Evolutionary conservation across 78 protist genomes (phyloP).

Genomic region (Speleostelium caveatum): DNA sequence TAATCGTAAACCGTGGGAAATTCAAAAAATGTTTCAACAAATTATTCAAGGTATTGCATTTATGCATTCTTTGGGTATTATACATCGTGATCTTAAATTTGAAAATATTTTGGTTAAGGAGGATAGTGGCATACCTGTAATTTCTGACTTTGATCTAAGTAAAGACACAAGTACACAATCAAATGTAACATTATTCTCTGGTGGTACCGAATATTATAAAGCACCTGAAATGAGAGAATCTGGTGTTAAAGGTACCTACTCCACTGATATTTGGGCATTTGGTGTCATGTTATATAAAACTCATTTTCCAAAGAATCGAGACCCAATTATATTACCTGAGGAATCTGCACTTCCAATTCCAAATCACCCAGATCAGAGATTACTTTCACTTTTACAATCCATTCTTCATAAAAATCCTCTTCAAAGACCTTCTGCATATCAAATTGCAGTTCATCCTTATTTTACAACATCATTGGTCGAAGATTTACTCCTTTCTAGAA

Average conservation of each 20-base stretch:
- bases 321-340: constrained; percentile 11
- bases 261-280: constrained; percentile 75
- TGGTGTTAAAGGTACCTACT: constrained; percentile 3
- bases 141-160: constrained; percentile 39
- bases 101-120: constrained; percentile 63
- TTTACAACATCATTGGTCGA: constrained; percentile 59
- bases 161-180: neutral
- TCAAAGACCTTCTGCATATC: constrained; percentile 46
- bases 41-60: constrained; percentile 85
- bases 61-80: constrained; percentile 88
- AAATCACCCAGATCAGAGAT: constrained; percentile 14
- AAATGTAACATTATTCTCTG: constrained; percentile 12
- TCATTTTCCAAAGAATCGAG: constrained; percentile 9
- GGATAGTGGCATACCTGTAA: constrained; percentile 46
- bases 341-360: constrained; percentile 1
- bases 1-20: constrained; percentile 54
- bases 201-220: constrained; percentile 55
- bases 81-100: constrained; percentile 89
- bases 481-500: constrained; percentile 17
- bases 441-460: constrained; percentile 68
- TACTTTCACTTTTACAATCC: neutral
- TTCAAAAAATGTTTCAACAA: constrained; percentile 73
- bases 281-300: constrained; percentile 64
- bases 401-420: constrained; percentile 25
- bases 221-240: constrained; percentile 69